Percentiles rank a stretch among this genome's conserved stretches.
These are phyloP conservation scores for Wallemia mellicola DNA, from an alignment of 1,284 basidiomycete genomes.

Conservation along the genomic window DNA sequence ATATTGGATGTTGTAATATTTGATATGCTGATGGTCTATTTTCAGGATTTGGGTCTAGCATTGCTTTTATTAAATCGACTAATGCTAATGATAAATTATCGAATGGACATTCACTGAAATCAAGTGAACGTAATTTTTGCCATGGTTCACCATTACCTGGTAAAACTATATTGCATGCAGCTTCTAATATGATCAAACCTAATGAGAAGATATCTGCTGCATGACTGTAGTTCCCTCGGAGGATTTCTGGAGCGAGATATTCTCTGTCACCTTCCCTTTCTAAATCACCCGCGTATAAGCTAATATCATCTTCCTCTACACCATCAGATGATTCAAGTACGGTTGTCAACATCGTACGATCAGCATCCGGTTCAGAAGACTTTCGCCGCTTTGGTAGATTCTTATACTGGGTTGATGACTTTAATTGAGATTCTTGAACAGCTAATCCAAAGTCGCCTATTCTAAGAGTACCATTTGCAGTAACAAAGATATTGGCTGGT, in stretches of 20 bases:
- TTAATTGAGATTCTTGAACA: slow-evolving; percentile 10
- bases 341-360: slow-evolving; percentile 3
- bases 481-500: slow-evolving; percentile 88
- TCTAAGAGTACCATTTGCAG: slow-evolving; percentile 63
- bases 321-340: slow-evolving; percentile 5
- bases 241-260: slow-evolving; percentile 92
- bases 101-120: slow-evolving; percentile 63
- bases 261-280: slow-evolving; percentile 91
- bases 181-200: slow-evolving; percentile 83
- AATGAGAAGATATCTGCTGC: slow-evolving; percentile 92
- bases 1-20: slow-evolving; percentile 33
- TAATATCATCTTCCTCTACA: slow-evolving; percentile 25
- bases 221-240: slow-evolving; percentile 67
- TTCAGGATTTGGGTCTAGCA: slow-evolving; percentile 45
- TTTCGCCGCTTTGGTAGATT: slow-evolving; percentile 1
- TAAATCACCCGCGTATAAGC: not conserved
- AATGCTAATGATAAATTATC: slow-evolving; percentile 38
- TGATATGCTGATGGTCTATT: slow-evolving; percentile 28
- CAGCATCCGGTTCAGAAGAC: slow-evolving; percentile 2
- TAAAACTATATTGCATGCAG: slow-evolving; percentile 78
- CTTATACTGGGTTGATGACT: slow-evolving; percentile 9
- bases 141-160: slow-evolving; percentile 80
- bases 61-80: slow-evolving; percentile 34
- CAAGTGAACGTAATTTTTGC: slow-evolving; percentile 72
- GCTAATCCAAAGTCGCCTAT: slow-evolving; percentile 99